Percentiles rank a stretch among this genome's conserved stretches.
Evolutionary conservation across 495 filamentous ascomycete genomes (phyloP).

Genomic region (Aspergillus sclerotioniger): DNA sequence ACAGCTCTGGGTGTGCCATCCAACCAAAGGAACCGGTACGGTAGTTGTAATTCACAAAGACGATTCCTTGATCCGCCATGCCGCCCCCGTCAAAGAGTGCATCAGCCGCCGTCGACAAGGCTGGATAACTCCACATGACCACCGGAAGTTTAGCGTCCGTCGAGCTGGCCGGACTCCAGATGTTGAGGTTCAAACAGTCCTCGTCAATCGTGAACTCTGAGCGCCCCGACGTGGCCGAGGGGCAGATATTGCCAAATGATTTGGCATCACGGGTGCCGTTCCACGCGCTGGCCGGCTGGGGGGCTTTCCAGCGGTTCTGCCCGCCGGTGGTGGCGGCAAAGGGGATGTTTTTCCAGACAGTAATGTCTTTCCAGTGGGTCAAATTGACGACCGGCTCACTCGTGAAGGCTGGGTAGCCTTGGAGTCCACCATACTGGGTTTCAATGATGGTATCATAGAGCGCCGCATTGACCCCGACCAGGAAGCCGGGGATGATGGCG

Average conservation of each 20-base stretch:
- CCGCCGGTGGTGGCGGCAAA: slow-evolving; percentile 14
- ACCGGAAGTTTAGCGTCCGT: slow-evolving; percentile 19
- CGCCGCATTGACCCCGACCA: slow-evolving; percentile 11
- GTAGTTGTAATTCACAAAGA: slow-evolving; percentile 68
- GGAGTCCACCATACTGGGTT: slow-evolving; percentile 2
- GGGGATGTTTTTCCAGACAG: slow-evolving; percentile 17
- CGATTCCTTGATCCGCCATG: slow-evolving; percentile 31
- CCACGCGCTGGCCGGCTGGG: slow-evolving; percentile 10
- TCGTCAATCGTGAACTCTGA: slow-evolving; percentile 2
- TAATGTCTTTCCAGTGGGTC: slow-evolving; percentile 50
- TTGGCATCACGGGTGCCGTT: slow-evolving; percentile 4
- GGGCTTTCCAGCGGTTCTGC: slow-evolving; percentile 17
- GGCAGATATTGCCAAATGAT: background rate
- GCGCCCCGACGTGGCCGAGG: background rate
- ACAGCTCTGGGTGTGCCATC: slow-evolving; percentile 54
- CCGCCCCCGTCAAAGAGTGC: slow-evolving; percentile 8
- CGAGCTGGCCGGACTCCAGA: slow-evolving; percentile 17
- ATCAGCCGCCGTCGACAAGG: slow-evolving; percentile 11
- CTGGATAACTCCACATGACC: slow-evolving; percentile 15
- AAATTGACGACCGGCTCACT: slow-evolving; percentile 13
- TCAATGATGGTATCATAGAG: slow-evolving; percentile 5
- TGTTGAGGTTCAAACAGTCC: slow-evolving; percentile 19
- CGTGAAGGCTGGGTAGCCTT: slow-evolving; percentile 8
- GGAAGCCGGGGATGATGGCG: background rate
- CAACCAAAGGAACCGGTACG: slow-evolving; percentile 64